phyloP scores from a whole-genome alignment of 805 yeast genomes.

The Hanseniaspora meyeri region DNA sequence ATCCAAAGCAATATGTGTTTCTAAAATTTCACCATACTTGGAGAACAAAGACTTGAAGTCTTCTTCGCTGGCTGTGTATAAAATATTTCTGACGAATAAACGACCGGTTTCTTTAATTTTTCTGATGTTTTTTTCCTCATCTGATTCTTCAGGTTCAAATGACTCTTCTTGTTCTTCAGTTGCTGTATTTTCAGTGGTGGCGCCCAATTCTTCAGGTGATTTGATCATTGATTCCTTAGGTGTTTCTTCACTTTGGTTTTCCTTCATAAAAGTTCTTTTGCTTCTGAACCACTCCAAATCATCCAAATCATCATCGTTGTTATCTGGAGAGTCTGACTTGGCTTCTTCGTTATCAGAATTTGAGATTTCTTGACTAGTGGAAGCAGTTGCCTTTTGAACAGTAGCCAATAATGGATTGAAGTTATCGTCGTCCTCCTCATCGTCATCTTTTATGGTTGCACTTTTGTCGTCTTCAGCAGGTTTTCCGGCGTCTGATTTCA shows the following conservation, averaged over 20 bases:
- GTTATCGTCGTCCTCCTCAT: slow-evolving; percentile 27
- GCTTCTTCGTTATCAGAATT: slow-evolving; percentile 37
- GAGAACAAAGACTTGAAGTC: slow-evolving; percentile 60
- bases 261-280: slow-evolving; percentile 60
- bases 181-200: slow-evolving; percentile 6
- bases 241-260: slow-evolving; percentile 29
- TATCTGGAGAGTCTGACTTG: slow-evolving; percentile 23
- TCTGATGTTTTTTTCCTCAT: slow-evolving; percentile 37
- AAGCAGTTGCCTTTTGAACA: slow-evolving; percentile 25
- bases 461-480: slow-evolving; percentile 18
- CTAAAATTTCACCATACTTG: slow-evolving; percentile 61
- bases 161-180: slow-evolving; percentile 16
- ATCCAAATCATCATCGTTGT: slow-evolving; percentile 8
- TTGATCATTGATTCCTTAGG: slow-evolving; percentile 14
- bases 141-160: slow-evolving; percentile 24
- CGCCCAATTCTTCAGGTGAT: slow-evolving; percentile 1
- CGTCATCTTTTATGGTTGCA: slow-evolving; percentile 24
- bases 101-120: slow-evolving; percentile 63
- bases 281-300: slow-evolving; percentile 75
- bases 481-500: slow-evolving; percentile 3
- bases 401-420: slow-evolving; percentile 31
- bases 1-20: slow-evolving; percentile 86
- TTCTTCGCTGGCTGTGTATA: slow-evolving; percentile 64
- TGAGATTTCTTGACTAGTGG: slow-evolving; percentile 21
- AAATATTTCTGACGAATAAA: slow-evolving; percentile 74